phyloP scores from a whole-genome alignment of 495 filamentous ascomycete genomes.

The Penicillium soppii region DNA sequence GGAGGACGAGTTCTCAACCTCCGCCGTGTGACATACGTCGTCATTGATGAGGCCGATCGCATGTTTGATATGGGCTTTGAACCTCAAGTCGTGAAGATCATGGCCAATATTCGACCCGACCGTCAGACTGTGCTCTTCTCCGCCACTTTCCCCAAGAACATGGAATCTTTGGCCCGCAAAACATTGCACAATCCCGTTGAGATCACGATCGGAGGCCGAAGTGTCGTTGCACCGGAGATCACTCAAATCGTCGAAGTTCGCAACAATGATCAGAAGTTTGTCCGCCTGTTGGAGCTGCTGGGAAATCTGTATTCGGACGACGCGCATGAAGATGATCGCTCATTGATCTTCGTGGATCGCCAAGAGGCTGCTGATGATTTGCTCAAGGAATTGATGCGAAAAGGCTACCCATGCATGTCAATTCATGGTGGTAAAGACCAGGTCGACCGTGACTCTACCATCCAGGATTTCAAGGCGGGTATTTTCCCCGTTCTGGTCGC shows the following conservation, averaged over 20 bases:
- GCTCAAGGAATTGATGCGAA: conserved; percentile 76
- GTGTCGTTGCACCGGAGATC: conserved; percentile 92
- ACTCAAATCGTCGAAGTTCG: conserved; percentile 91
- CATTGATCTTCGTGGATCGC: conserved; percentile 90
- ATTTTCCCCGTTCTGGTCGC: conserved; percentile 87
- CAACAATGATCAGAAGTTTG: conserved; percentile 78
- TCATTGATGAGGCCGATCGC: conserved; percentile 94
- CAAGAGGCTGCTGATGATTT: conserved; percentile 92
- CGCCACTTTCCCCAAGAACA: conserved; percentile 91
- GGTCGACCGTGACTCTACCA: conserved; percentile 90
- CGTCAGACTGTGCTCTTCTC: conserved; percentile 95
- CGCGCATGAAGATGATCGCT: conserved; percentile 78
- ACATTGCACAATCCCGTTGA: conserved; percentile 83
- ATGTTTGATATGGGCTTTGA: conserved; percentile 99
- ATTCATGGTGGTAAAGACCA: conserved; percentile 98
- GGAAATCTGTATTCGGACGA: conserved; percentile 82
- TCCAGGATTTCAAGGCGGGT: conserved; percentile 92
- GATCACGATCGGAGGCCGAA: conserved; percentile 87
- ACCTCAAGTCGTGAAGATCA: conserved; percentile 96
- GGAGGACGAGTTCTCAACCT: conserved; percentile 90
- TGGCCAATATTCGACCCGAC: conserved; percentile 85
- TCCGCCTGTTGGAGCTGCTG: conserved; percentile 78
- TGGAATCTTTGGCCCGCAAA: conserved; percentile 89
- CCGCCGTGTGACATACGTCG: conserved; percentile 83
- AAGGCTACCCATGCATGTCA: conserved; percentile 91